Base-by-base conservation (phyloP, 345 rosid genomes). In the Ricinus communis region DNA sequence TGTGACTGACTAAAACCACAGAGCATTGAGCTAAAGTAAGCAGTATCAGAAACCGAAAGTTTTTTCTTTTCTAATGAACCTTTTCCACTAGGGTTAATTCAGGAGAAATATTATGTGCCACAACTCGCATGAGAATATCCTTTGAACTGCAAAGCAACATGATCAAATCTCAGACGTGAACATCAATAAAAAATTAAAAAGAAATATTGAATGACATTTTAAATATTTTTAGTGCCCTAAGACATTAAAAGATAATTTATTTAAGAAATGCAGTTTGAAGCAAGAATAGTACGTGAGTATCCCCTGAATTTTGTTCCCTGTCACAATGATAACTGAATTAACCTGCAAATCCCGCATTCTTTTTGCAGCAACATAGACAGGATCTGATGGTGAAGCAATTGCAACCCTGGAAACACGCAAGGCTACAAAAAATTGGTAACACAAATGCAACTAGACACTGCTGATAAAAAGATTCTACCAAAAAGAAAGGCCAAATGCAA, bases 91-190 rank as follows among this genome's bases (percentile, higher is more conserved):
- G 81, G 74, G 99, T 96, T 66, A 83, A 65, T 52, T 88, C 98
- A 8, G 99, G 97, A 71, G 99, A 89, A 59, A 93, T 84, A 75
- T 91, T 96, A 62, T 89, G 98, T 1, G 99, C 98, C 66, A 96
- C 99, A 49, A 93, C 99, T 53, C 98, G 91, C 95, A 93, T 88
- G 2, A 96, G 96, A 69, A 96, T 87, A 84, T 96, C 99, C 80
- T 93, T 96, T 4, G 99, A 96, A 69, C 96, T 90, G 85, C 82
- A 82, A 41, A 25, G 38, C 27, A 75, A 33, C 25, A 73, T 58
- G 56, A 71, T 47, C 49, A 36, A 61, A 56, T 25, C 45, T 43
- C 1, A 27, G 27, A 45, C 11, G 46, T 33, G 55, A 75, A 52
- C 33, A 78, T 38, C 54, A 67, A 21, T n/a, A 9, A 68, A 50